phyloP scores from a whole-genome alignment of 2,329 filamentous ascomycete genomes.

The Dothistroma septosporum region DNA sequence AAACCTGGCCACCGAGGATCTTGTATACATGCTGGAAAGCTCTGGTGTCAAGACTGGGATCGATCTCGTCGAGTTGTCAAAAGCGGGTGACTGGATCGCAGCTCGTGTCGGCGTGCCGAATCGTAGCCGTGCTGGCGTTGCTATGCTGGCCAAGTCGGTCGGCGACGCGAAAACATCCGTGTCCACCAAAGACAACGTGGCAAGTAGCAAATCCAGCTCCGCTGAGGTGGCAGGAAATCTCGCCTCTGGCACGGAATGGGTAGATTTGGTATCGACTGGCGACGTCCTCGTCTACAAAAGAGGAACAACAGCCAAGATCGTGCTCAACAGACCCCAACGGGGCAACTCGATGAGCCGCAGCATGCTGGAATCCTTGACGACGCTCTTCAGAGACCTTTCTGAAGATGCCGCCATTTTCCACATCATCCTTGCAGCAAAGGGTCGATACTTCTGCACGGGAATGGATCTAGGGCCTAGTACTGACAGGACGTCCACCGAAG shows the following conservation, averaged over 20 bases:
- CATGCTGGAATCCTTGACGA: conserved; percentile 20
- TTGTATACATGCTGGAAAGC: conserved; percentile 28
- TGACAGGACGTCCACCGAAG: conserved; percentile 11
- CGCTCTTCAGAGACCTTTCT: conserved; percentile 12
- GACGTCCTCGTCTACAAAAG: conserved; percentile 12
- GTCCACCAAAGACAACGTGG: background rate
- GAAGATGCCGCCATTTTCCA: conserved; percentile 15
- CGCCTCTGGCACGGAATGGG: background rate
- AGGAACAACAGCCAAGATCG: conserved; percentile 16
- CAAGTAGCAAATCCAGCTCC: background rate
- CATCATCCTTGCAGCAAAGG: conserved; percentile 18
- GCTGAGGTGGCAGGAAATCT: background rate
- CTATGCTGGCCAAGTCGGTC: conserved; percentile 15
- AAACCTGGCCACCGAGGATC: conserved; percentile 30
- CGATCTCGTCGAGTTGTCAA: conserved; percentile 21
- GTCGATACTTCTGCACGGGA: conserved; percentile 24
- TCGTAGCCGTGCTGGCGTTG: conserved; percentile 27
- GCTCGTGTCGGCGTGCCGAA: conserved; percentile 19
- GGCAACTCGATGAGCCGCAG: conserved; percentile 20
- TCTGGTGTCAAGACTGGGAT: conserved; percentile 28
- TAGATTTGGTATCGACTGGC: background rate
- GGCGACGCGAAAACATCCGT: background rate
- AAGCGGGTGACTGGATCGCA: conserved; percentile 29
- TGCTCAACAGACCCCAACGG: conserved; percentile 17
- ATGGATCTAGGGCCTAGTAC: conserved; percentile 20